Evolutionary conservation across 2,329 filamentous ascomycete species (phyloP), one percentile per base, ranked within the genome.

Genomic region (Ceratocystis alfenasii): DNA sequence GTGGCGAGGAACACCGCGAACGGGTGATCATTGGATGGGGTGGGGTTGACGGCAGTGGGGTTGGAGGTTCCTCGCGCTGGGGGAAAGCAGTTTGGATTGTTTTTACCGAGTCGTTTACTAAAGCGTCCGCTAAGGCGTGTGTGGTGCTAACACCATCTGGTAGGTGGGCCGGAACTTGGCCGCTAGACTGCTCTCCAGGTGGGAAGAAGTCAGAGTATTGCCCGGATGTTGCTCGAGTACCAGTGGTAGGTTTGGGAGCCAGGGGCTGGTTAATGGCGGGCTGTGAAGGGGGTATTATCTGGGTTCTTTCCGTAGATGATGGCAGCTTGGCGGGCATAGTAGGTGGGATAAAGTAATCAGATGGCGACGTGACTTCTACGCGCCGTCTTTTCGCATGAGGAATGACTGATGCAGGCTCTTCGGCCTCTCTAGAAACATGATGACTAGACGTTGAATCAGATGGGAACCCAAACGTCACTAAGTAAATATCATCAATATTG

Each of bases 401-500:
- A n/a, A 33, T 22, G 2, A 22, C 20, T 10, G 53, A 33, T 6
- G 36, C 28, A 5, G 28, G 22, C 61, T 50, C 61, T 46, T 63
- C 44, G 15, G 33, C 30, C n/a, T 63, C 55, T 5, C 17, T 4
- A 36, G 55, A 45, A 28, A 44, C 28, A 20, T 44, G 12, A 5
- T 22, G n/a, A 15, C 17, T 33, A n/a, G 55, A 28, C 5, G n/a
- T 3, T 20, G 22, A 22, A 25, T 65, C 64, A 8, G 55, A 25
- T 3, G 20, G 36, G 25, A 60, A 65, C 3, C 64, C 64, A 17
- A 65, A 57, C 10, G 44, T 62, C 20, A 57, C 30, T 1, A 61
- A 22, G 10, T 64, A 33, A 17, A 78, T 73, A 10, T 70, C 69
- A 1, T 72, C 69, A 3, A 80, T 68, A 53, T 75, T 78, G 10